Conservation (phyloP, 108 stramenopile genomes). For the Nitzschia palea region DNA sequence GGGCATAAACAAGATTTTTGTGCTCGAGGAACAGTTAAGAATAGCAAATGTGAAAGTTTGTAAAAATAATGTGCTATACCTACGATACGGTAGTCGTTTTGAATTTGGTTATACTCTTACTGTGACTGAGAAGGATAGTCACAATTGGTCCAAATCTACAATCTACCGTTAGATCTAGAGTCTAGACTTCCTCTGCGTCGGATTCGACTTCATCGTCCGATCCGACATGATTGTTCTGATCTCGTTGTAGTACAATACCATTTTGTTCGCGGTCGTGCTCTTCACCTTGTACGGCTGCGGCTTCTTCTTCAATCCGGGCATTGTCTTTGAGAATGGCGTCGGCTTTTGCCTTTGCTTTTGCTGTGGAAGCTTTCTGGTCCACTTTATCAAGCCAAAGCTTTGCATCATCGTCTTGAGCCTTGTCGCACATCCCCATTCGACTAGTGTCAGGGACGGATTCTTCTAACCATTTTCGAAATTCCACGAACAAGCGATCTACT, state of each 20-base stretch:
- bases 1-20: no score
- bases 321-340: not conserved
- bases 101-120: no score
- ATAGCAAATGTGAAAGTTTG: no score
- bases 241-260: no score
- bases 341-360: not conserved
- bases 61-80: no score
- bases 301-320: not conserved
- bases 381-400: constrained; percentile 58
- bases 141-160: not conserved
- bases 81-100: no score
- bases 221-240: no score
- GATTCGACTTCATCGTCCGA: no score
- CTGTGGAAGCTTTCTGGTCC: not conserved
- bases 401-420: constrained; percentile 70
- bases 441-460: constrained; percentile 40
- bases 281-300: not conserved
- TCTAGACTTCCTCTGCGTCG: not conserved
- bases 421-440: constrained; percentile 50
- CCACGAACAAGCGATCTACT: constrained; percentile 73
- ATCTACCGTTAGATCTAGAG: not conserved
- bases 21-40: no score
- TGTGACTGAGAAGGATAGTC: no score
- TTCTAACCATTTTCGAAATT: constrained; percentile 68
- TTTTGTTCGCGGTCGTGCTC: not conserved